Conservation (phyloP, 2,329 filamentous ascomycete genomes). For the Byssothecium circinans region DNA sequence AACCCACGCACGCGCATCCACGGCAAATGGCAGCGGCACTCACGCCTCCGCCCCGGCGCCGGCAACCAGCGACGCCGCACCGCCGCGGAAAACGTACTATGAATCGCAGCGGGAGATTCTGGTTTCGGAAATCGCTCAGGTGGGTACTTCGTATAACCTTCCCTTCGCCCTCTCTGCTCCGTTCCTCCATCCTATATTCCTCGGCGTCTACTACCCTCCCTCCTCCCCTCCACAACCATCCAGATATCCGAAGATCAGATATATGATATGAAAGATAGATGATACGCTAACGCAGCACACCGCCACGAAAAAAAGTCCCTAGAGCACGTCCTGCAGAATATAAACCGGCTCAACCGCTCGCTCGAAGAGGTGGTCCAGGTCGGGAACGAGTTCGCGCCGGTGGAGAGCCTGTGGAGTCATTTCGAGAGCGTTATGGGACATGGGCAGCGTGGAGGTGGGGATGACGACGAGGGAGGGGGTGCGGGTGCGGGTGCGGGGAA, state of each 20-base stretch:
- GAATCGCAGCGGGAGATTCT: slow-evolving; percentile 74
- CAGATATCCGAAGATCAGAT: no score
- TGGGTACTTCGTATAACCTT: slow-evolving; percentile 36
- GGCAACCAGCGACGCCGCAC: slow-evolving; percentile 11
- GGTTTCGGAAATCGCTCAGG: slow-evolving; percentile 72
- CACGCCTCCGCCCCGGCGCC: slow-evolving; percentile 21
- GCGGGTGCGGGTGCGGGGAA: slow-evolving; percentile 5
- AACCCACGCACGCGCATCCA: no score
- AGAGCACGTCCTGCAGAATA: slow-evolving; percentile 90
- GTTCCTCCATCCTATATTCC: slow-evolving; percentile 40
- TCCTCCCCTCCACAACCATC: no score
- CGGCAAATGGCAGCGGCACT: no score
- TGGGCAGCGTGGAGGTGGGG: slow-evolving; percentile 44
- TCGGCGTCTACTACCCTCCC: no score
- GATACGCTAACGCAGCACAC: no score
- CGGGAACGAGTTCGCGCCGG: slow-evolving; percentile 95
- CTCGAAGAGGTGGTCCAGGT: slow-evolving; percentile 91
- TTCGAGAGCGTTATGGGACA: slow-evolving; percentile 96
- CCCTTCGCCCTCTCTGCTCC: neutral
- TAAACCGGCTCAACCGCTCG: slow-evolving; percentile 92
- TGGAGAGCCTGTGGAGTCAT: slow-evolving; percentile 94
- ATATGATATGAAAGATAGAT: no score
- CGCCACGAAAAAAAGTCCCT: slow-evolving; percentile 66
- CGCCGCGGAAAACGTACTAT: slow-evolving; percentile 59
- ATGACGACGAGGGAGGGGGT: slow-evolving; percentile 17